These are phyloP conservation scores for Vanderwaltozyma tropicalis DNA, from an alignment of 805 yeast species.

Conservation along the genomic window DNA sequence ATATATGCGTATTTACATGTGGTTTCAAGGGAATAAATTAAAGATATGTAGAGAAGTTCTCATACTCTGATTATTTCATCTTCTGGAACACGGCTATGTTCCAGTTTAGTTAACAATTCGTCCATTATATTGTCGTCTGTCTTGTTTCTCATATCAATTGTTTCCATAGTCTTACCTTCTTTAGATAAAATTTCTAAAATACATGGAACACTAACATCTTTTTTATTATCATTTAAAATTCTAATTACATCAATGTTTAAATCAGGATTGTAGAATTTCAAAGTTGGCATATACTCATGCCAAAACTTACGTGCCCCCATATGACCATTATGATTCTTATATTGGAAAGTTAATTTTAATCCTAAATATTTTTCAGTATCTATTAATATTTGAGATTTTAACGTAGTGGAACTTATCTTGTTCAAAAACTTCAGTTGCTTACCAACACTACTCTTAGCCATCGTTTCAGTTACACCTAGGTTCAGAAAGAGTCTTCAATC, in stretches of 20 bases:
- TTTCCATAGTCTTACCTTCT: slow-evolving; percentile 16
- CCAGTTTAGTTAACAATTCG: slow-evolving; percentile 41
- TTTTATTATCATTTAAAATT: slow-evolving; percentile 30
- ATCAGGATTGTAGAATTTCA: slow-evolving; percentile 75
- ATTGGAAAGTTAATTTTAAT: slow-evolving; percentile 46
- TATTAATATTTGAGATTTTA: slow-evolving; percentile 21
- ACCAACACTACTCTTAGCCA: too few species aligned
- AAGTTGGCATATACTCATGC: slow-evolving; percentile 62
- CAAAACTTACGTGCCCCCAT: slow-evolving; percentile 68
- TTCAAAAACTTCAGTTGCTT: slow-evolving; percentile 22
- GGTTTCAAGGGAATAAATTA: not conserved
- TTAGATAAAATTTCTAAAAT: slow-evolving; percentile 14
- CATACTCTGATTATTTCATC: slow-evolving; percentile 29
- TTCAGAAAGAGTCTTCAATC: too few species aligned
- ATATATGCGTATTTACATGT: too few species aligned
- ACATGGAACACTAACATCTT: slow-evolving; percentile 22
- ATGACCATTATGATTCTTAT: slow-evolving; percentile 40
- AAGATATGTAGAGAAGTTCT: not conserved
- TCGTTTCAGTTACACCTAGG: too few species aligned
- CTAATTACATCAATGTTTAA: slow-evolving; percentile 52
- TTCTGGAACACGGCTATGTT: slow-evolving; percentile 42
- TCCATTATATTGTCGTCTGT: slow-evolving; percentile 44
- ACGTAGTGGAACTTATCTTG: slow-evolving; percentile 20
- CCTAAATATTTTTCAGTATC: slow-evolving; percentile 18
- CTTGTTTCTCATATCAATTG: slow-evolving; percentile 45